Evolutionary conservation across 1,284 basidiomycete species (phyloP).

Genomic region (Naganishia liquefaciens): DNA sequence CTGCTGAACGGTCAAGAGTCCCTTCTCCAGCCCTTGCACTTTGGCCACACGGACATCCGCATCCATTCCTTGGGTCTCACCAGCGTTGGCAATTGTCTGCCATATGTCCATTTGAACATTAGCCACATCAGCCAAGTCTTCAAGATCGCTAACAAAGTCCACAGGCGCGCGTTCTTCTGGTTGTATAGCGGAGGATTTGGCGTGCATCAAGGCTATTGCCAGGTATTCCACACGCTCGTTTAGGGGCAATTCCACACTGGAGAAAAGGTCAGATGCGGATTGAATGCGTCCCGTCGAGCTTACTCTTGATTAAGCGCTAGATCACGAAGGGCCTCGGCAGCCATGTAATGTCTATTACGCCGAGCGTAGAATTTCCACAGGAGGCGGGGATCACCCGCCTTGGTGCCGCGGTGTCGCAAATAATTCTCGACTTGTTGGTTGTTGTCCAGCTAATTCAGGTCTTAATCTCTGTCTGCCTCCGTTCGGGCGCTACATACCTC

Average conservation of each 20-base stretch:
- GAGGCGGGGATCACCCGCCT: constrained; percentile 57
- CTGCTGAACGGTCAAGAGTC: constrained; percentile 54
- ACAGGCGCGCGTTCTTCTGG: constrained; percentile 77
- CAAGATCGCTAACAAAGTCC: constrained; percentile 85
- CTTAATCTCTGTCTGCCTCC: neutral
- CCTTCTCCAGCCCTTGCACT: constrained; percentile 42
- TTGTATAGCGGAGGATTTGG: constrained; percentile 81
- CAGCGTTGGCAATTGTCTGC: constrained; percentile 51
- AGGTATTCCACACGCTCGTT: constrained; percentile 80
- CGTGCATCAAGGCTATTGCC: constrained; percentile 90
- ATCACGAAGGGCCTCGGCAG: constrained; percentile 81
- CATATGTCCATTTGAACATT: constrained; percentile 88
- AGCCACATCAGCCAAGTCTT: constrained; percentile 95
- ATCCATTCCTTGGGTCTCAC: constrained; percentile 45
- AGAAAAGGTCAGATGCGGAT: constrained; percentile 14
- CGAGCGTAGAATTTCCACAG: constrained; percentile 97
- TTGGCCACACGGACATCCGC: constrained; percentile 38
- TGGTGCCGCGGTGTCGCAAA: constrained; percentile 64
- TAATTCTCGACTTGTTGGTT: constrained; percentile 78
- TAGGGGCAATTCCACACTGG: constrained; percentile 68
- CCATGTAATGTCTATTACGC: constrained; percentile 76
- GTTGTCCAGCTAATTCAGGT: constrained; percentile 20
- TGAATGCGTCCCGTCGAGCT: constrained; percentile 42
- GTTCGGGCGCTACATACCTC: constrained; percentile 62
- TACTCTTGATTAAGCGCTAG: constrained; percentile 69